Evolutionary conservation across 2,329 filamentous ascomycete species (phyloP), one percentile per base, ranked within the genome.

Genomic region (Zasmidium angulare): DNA sequence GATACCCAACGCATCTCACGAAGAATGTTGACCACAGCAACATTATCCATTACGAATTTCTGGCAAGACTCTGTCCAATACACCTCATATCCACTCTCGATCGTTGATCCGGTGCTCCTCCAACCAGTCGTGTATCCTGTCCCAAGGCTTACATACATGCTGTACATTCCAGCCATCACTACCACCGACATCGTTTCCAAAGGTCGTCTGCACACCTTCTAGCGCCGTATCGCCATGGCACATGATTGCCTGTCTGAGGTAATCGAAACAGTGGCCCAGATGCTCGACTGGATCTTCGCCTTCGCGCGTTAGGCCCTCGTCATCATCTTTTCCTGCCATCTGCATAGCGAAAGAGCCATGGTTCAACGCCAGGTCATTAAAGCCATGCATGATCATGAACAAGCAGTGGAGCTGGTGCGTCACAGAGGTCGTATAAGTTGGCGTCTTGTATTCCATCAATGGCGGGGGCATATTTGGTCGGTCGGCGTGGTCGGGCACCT

Each of bases 211-310:
- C 19, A 14, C 29, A 47, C 57, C 55, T 36, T 59, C 57, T 9
- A 59, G 47, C 23, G 57, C 50, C 29, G 40, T 55, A 46, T 59
- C 57, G 21, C 57, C 51, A 29, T 23, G 21, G 23, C 57, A 59
- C 57, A 59, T 55, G 52, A 59, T 50, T 4, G n/a, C n/a, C 36
- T 59, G 57, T 4, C 57, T 46, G 3, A 59, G 52, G 47, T 59
- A 59, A 50, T 59, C 56, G 17, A 54, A 59, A 46, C 56, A 59
- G 23, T 59, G 56, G 12, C 17, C 17, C 24, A 55, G 14, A 48
- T 55, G 53, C n/a, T 49, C 46, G 20, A 43, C 36, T 19, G 36
- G 36, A 17, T 43, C 36, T 43, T 43, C 36, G n/a, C 36, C 36
- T 17, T 43, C 36, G 7, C 36, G 11, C 12, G 36, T 43, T 17